Evolutionary conservation across 208 protist species (phyloP), one percentile per base, ranked within the genome.

Genomic region (Leishmania tropica): DNA sequence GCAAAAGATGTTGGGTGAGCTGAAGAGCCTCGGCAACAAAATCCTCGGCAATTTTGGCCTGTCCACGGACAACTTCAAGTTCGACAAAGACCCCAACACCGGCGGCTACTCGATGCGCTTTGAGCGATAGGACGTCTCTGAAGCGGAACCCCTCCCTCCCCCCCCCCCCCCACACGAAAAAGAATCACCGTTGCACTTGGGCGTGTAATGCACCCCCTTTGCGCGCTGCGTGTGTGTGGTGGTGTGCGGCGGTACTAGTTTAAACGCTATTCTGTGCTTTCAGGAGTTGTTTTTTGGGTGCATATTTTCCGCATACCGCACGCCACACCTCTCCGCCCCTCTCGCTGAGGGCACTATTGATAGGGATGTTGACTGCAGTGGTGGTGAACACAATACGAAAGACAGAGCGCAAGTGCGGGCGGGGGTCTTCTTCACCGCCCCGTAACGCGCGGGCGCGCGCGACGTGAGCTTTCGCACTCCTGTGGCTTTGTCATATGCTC

Each of bases 61-160:
- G 19, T 98, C 92, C 3, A 98, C 97, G 19, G 98, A 99, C 76
- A 99, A 99, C 88, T 99, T 99, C 84, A 96, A 99, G 88, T 96
- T 99, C 71, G 92, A 98, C 74, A 98, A 99, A 85, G 97, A 99
- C 86, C 95, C 95, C 19, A 91, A 90, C 65, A 94, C 90, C 10
- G 98, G 98, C 19, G 90, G 90, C 45, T 99, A 99, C 83, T 98
- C 94, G 37, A 93, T 99, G 91, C 97, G 98, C 19, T 99, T 99
- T 79, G 95, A 98, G 83, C 89, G 89, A 4, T 85, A 53, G 42
- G 40, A 48, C 19, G 56, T 68, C 42, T 72, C 42, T 72, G 75
- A 40, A 28, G 45, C 47, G 51, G 35, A 54, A 64, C 62, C 42
- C n/a, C n/a, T 8, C 51, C n/a, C 47, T 6, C 51, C n/a, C 8